These are phyloP conservation scores for Paragyromitra xinjiangensis DNA, from an alignment of 495 filamentous ascomycete species.

Conservation along the genomic window DNA sequence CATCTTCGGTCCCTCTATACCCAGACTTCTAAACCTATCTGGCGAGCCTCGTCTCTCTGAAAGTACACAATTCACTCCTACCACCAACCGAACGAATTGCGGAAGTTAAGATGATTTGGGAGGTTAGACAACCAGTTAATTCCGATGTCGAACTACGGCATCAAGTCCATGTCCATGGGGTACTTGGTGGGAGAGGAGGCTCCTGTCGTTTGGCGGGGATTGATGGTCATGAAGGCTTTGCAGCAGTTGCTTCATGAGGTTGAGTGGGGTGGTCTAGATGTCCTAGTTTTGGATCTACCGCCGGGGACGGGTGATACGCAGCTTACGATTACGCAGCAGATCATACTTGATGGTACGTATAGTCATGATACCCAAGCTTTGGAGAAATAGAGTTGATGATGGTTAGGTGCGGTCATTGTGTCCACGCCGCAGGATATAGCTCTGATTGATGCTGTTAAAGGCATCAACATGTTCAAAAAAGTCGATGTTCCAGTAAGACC, in stretches of 20 bases:
- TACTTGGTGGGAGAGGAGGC: slow-evolving; percentile 81
- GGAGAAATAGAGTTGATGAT: neutral
- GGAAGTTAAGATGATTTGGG: slow-evolving; percentile 43
- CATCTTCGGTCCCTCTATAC: slow-evolving; percentile 95
- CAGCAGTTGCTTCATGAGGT: slow-evolving; percentile 95
- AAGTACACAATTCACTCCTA: slow-evolving; percentile 60
- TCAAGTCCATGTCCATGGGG: slow-evolving; percentile 98
- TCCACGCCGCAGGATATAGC: slow-evolving; percentile 93
- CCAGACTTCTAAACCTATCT: slow-evolving; percentile 83
- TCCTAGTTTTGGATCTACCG: slow-evolving; percentile 89
- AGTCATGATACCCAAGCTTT: neutral
- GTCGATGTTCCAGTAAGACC: slow-evolving; percentile 72
- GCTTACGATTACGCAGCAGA: slow-evolving; percentile 89
- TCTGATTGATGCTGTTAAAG: slow-evolving; percentile 85
- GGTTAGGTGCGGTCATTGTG: slow-evolving; percentile 81
- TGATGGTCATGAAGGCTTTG: slow-evolving; percentile 97
- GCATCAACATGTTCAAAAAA: slow-evolving; percentile 89
- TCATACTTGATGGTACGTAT: slow-evolving; percentile 75
- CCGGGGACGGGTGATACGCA: slow-evolving; percentile 96
- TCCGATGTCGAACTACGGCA: slow-evolving; percentile 91
- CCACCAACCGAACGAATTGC: slow-evolving; percentile 22
- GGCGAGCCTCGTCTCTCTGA: slow-evolving; percentile 74
- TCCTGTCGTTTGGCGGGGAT: slow-evolving; percentile 92
- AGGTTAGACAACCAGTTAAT: slow-evolving; percentile 77
- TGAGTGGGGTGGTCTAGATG: slow-evolving; percentile 83